Percentiles rank a stretch among this genome's conserved stretches.
These are phyloP conservation scores for Verbena officinalis DNA, from an alignment of 257 asterid genomes.

Conservation along the genomic window DNA sequence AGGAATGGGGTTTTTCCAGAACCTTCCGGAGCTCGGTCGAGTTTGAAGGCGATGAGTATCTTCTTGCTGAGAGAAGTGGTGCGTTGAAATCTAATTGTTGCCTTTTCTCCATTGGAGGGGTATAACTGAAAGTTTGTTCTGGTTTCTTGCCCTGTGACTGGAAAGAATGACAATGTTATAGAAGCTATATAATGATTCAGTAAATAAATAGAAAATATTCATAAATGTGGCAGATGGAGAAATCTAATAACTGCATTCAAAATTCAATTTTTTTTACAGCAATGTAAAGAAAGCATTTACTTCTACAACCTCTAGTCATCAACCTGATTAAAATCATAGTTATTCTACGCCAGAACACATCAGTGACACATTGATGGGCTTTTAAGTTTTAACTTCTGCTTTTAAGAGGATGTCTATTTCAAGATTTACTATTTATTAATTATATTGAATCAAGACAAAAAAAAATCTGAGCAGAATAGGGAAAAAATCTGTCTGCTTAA, in stretches of 20 bases:
- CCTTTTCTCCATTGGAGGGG: conserved; percentile 64
- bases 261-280: conserved; percentile 26
- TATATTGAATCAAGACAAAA: neutral
- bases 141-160: conserved; percentile 9
- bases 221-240: conserved; percentile 17
- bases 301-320: conserved; percentile 26
- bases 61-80: conserved; percentile 77
- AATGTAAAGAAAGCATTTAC: conserved; percentile 23
- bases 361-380: neutral
- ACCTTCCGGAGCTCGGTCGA: conserved; percentile 47
- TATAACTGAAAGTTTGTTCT: neutral
- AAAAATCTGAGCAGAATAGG: conserved; percentile 28
- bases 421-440: conserved; percentile 14
- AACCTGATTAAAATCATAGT: conserved; percentile 19
- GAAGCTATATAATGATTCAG: neutral
- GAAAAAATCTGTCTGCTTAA: conserved; percentile 13
- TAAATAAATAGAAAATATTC: conserved; percentile 17
- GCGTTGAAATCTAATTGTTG: conserved; percentile 80
- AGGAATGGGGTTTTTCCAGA: conserved; percentile 36
- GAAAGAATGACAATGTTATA: conserved; percentile 18
- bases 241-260: conserved; percentile 20
- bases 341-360: conserved; percentile 24
- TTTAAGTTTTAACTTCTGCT: neutral
- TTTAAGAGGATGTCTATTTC: neutral
- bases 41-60: conserved; percentile 52